These are phyloP conservation scores for Scheffersomyces illinoinensis DNA, from an alignment of 1,139 yeast species.

Conservation along the genomic window DNA sequence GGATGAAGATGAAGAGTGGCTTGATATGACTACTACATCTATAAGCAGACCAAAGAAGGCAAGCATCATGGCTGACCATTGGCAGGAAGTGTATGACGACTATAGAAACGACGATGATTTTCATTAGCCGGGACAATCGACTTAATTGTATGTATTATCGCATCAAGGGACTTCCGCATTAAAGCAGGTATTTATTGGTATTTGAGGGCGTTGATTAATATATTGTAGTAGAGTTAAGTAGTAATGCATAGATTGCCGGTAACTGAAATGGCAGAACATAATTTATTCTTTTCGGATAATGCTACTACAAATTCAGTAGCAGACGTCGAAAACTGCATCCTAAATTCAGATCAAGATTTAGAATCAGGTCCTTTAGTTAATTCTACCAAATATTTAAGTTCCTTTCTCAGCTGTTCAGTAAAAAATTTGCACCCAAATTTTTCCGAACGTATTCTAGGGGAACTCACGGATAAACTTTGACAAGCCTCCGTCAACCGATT, in stretches of 20 bases:
- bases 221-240: not conserved
- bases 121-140: conserved; percentile 5
- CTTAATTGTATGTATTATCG: not conserved
- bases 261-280: not conserved
- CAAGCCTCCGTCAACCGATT: not conserved
- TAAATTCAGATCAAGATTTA: not conserved
- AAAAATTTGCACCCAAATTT: not conserved
- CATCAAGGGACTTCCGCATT: not conserved
- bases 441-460: not conserved
- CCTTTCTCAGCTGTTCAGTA: not conserved
- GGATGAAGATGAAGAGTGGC: conserved; percentile 34
- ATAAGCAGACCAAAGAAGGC: conserved; percentile 9
- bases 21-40: conserved; percentile 14
- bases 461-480: not conserved
- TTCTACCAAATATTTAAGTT: too few relatives aligned
- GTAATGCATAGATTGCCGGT: not conserved
- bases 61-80: conserved; percentile 26
- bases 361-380: not conserved
- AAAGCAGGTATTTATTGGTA: not conserved
- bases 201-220: not conserved
- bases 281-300: not conserved
- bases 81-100: conserved; percentile 44
- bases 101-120: conserved; percentile 43
- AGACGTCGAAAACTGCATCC: not conserved
- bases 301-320: not conserved